A percentile compares a stretch with the other conserved stretches of the same genome.
phyloP scores from a whole-genome alignment of 2,329 filamentous ascomycete species.

The Paecilomyces fulvus region DNA sequence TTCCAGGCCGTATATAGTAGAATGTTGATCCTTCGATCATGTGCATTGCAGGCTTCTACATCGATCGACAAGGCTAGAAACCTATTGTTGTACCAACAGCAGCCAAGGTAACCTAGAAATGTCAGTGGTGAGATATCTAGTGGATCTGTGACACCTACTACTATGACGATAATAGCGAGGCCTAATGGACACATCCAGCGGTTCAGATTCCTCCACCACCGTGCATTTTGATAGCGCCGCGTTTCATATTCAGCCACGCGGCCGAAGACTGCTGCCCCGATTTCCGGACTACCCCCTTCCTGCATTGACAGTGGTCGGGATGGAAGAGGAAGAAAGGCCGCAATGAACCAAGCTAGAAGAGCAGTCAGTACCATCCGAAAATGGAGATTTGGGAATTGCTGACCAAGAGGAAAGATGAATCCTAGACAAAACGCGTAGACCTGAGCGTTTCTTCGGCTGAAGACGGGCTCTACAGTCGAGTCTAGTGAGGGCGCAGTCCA shows the following conservation, averaged over 20 bases:
- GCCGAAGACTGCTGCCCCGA: constrained; percentile 36
- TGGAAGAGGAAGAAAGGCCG: constrained; percentile 64
- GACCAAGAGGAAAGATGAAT: constrained; percentile 68
- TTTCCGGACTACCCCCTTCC: constrained; percentile 35
- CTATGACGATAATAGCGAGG: constrained; percentile 44
- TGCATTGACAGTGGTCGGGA: constrained; percentile 46
- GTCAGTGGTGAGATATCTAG: not conserved
- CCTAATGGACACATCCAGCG: constrained; percentile 53
- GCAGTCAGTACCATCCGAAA: constrained; percentile 9
- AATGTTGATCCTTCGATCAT: not conserved
- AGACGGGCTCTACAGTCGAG: constrained; percentile 53
- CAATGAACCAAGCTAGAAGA: constrained; percentile 65
- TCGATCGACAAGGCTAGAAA: not conserved
- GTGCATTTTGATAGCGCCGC: constrained; percentile 49
- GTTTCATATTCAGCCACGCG: constrained; percentile 38
- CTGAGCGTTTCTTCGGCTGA: constrained; percentile 64
- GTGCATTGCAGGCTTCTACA: not conserved
- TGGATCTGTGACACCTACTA: constrained; percentile 37
- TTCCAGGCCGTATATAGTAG: not conserved
- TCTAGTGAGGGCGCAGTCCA: constrained; percentile 68
- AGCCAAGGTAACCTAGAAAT: constrained; percentile 6
- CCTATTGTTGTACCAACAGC: constrained; percentile 8
- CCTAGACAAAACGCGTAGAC: constrained; percentile 66
- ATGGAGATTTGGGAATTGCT: constrained; percentile 18
- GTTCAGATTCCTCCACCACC: constrained; percentile 57